These are phyloP conservation scores for Fomitopsis pulvina DNA, from an alignment of 768 basidiomycete species.

Conservation along the genomic window DNA sequence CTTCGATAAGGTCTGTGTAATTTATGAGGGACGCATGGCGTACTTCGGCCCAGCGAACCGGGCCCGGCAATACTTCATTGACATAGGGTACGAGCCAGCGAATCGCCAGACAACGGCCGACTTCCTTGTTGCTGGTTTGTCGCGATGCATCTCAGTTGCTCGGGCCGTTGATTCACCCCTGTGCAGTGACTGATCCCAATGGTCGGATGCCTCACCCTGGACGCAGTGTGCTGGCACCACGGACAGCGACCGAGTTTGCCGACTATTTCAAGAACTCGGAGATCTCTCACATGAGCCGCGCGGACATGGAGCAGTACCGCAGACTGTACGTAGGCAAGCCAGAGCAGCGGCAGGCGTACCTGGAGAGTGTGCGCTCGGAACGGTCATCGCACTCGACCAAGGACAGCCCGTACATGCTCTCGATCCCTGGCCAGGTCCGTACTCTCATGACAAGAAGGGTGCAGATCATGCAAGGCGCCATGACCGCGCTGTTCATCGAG, in stretches of 20 bases:
- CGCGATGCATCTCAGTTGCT: neutral
- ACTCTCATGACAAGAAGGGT: constrained; percentile 28
- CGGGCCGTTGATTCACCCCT: too few relatives aligned
- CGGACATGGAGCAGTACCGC: constrained; percentile 41
- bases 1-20: constrained; percentile 79
- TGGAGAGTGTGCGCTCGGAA: constrained; percentile 42
- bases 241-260: constrained; percentile 52
- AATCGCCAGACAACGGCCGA: constrained; percentile 56
- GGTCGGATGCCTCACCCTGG: constrained; percentile 45
- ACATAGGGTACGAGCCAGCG: constrained; percentile 52
- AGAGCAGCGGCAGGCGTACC: constrained; percentile 37
- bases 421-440: constrained; percentile 28
- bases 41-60: constrained; percentile 65
- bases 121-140: constrained; percentile 42
- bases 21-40: constrained; percentile 67
- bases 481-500: constrained; percentile 23
- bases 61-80: constrained; percentile 67
- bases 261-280: constrained; percentile 29
- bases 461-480: constrained; percentile 28
- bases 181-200: constrained; percentile 51
- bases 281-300: constrained; percentile 34
- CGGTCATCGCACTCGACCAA: constrained; percentile 38
- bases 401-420: constrained; percentile 31
- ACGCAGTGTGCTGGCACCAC: constrained; percentile 35
- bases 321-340: constrained; percentile 38